Conservation (phyloP, 306 rosid genomes). For the Datisca glomerata region DNA sequence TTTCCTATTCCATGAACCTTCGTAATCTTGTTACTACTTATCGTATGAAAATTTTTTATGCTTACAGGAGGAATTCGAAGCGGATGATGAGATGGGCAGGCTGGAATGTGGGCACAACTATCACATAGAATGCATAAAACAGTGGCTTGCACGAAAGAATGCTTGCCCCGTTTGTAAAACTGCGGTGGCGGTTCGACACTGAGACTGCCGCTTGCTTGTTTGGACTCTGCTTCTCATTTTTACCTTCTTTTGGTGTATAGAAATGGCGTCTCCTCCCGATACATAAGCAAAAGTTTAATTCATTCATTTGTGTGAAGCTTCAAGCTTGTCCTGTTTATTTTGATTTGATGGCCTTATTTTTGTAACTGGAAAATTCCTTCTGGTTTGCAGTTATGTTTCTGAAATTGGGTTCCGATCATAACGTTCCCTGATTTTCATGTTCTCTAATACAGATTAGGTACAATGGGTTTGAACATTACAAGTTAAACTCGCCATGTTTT, state of each 20-base stretch:
- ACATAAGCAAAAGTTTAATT: slow-evolving; percentile 27
- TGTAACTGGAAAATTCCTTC: too few species aligned
- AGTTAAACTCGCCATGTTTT: too few species aligned
- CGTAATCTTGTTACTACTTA: background rate
- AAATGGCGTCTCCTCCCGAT: slow-evolving; percentile 27
- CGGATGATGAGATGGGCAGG: slow-evolving; percentile 74
- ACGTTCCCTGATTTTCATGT: too few species aligned
- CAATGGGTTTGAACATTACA: too few species aligned
- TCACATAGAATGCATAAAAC: slow-evolving; percentile 70
- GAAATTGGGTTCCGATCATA: too few species aligned
- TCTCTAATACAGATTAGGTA: too few species aligned
- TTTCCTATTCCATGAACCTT: too few species aligned
- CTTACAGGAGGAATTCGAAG: slow-evolving; percentile 81
- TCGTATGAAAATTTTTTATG: background rate
- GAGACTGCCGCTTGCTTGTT: too few species aligned
- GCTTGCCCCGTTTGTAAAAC: slow-evolving; percentile 88
- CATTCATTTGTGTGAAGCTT: slow-evolving; percentile 43
- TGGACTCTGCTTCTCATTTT: slow-evolving; percentile 12
- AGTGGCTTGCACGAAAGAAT: slow-evolving; percentile 83
- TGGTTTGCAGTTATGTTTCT: too few species aligned
- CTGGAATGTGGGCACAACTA: slow-evolving; percentile 73
- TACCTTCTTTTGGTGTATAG: slow-evolving; percentile 42
- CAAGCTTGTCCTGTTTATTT: slow-evolving; percentile 3
- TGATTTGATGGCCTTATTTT: too few species aligned
- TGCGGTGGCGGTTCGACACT: slow-evolving; percentile 37